phyloP scores from a whole-genome alignment of 306 rosid genomes.

The Cyclanthera cordifolia region DNA sequence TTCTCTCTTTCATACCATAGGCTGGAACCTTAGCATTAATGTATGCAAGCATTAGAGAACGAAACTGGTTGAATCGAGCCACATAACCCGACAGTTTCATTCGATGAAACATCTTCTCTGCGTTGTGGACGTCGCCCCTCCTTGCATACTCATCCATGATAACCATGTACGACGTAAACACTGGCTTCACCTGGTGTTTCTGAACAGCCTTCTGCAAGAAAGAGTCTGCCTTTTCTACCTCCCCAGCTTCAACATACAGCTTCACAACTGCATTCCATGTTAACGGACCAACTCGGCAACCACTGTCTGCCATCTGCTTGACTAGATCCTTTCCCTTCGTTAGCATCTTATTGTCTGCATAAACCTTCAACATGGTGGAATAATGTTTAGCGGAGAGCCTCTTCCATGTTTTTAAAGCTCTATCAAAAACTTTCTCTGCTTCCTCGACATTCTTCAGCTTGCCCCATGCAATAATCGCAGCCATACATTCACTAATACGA shows the following conservation, averaged over 20 bases:
- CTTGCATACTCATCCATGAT: constrained; percentile 51
- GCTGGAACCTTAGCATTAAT: constrained; percentile 56
- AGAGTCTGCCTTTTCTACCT: constrained; percentile 71
- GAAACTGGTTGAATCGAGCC: constrained; percentile 31
- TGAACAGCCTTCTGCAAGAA: constrained; percentile 50
- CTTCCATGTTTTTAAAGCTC: constrained; percentile 29
- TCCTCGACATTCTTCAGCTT: constrained; percentile 51
- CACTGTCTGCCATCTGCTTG: constrained; percentile 48
- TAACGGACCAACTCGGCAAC: constrained; percentile 44
- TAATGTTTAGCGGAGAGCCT: constrained; percentile 32
- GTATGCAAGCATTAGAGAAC: constrained; percentile 48
- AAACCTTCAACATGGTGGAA: constrained; percentile 47
- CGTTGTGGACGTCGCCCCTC: constrained; percentile 65
- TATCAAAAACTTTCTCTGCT: constrained; percentile 66
- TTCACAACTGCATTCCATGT: constrained; percentile 62
- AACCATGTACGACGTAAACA: constrained; percentile 31
- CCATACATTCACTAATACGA: constrained; percentile 31
- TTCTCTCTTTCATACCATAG: constrained; percentile 71
- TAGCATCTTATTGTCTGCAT: constrained; percentile 49
- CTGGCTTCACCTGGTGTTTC: constrained; percentile 39
- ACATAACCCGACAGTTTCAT: constrained; percentile 53
- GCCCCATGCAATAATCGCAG: constrained; percentile 75
- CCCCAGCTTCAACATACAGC: constrained; percentile 57
- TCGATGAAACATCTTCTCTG: constrained; percentile 57
- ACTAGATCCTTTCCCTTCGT: constrained; percentile 64